Conservation (phyloP, 2,329 filamentous ascomycete species). For the Domatiomyces catenatus region DNA sequence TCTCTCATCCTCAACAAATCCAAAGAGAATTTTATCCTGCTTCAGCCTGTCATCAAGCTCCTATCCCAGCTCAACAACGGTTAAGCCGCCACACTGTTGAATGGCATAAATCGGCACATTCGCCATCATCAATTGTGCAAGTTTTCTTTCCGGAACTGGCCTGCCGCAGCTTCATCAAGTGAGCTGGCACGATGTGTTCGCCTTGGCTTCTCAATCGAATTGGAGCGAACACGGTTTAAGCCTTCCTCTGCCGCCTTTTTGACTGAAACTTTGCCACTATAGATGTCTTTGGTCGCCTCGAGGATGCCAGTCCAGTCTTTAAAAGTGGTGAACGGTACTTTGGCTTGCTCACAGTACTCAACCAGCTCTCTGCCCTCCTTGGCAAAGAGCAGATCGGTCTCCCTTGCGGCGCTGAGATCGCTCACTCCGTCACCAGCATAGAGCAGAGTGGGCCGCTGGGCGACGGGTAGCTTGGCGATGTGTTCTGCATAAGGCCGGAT, state of each 20-base stretch:
- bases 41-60: too few relatives aligned
- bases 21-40: too few relatives aligned
- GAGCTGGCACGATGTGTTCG: not conserved
- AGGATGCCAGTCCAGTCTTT: conserved; percentile 70
- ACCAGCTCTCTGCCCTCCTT: conserved; percentile 84
- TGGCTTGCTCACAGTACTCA: conserved; percentile 67
- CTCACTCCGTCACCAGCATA: conserved; percentile 93
- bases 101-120: not conserved
- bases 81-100: not conserved
- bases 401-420: conserved; percentile 76
- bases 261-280: conserved; percentile 54
- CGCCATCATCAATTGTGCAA: not conserved
- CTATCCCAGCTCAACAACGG: too few relatives aligned
- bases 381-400: conserved; percentile 86
- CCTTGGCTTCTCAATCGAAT: conserved; percentile 10
- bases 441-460: conserved; percentile 64
- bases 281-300: conserved; percentile 59
- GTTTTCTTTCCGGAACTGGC: not conserved
- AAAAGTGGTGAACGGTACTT: conserved; percentile 78
- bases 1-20: too few relatives aligned
- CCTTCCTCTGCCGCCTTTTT: conserved; percentile 47
- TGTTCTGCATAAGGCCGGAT: conserved; percentile 64
- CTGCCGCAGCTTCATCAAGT: not conserved
- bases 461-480: conserved; percentile 42
- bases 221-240: conserved; percentile 12